A percentile compares a stretch with the other conserved stretches of the same genome.
Conservation (phyloP, 2,329 filamentous ascomycete species). For the Colletotrichum endophyticum region DNA sequence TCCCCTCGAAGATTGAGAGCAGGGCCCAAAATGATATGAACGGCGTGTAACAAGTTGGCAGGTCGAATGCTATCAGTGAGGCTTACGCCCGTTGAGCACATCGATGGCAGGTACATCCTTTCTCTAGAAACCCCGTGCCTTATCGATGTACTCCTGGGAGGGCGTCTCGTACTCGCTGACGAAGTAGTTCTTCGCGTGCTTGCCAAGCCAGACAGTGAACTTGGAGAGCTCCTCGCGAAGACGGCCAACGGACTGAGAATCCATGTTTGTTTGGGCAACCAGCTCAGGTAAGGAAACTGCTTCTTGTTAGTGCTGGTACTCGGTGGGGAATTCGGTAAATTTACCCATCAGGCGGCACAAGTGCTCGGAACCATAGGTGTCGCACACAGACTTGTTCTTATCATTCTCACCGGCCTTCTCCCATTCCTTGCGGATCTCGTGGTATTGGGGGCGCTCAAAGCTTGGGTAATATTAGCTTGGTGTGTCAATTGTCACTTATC, state of each 20-base stretch:
- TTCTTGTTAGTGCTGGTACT: constrained; percentile 7
- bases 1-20: background rate
- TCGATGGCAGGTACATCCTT: background rate
- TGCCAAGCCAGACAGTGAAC: constrained; percentile 84
- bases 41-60: background rate
- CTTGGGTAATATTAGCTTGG: constrained; percentile 44
- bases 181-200: constrained; percentile 80
- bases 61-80: background rate
- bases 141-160: constrained; percentile 73
- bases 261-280: constrained; percentile 98
- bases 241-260: constrained; percentile 85
- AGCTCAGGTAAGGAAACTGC: constrained; percentile 89
- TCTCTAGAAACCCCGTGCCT: constrained; percentile 54
- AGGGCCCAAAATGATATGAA: background rate
- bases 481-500: background rate
- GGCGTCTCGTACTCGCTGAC: constrained; percentile 76
- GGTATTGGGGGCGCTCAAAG: constrained; percentile 90
- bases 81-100: background rate
- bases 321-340: constrained; percentile 27
- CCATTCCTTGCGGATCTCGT: constrained; percentile 76
- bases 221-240: constrained; percentile 88
- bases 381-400: constrained; percentile 73
- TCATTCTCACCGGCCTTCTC: constrained; percentile 65
- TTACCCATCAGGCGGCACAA: constrained; percentile 86
- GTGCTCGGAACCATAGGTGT: constrained; percentile 94